Evolutionary conservation across 495 filamentous ascomycete genomes (phyloP).

Genomic region (Trichocladium antarcticum): DNA sequence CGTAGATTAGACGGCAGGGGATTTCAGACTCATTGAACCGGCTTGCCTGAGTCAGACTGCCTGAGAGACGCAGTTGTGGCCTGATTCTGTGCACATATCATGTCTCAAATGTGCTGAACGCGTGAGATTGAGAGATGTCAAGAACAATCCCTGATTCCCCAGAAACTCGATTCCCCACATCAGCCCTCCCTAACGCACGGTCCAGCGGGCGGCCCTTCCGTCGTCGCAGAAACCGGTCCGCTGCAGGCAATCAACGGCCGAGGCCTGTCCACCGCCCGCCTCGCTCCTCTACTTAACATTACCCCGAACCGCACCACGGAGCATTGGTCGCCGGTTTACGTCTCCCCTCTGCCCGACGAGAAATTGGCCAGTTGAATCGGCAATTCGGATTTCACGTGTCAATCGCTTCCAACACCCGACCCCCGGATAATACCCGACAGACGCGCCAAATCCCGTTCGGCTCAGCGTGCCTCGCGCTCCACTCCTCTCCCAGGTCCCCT

Average conservation of each 20-base stretch:
- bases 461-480: not conserved
- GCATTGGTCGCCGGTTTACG: not conserved
- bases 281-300: conserved; percentile 36
- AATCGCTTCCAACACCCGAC: not conserved
- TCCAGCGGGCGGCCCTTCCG: too few relatives aligned
- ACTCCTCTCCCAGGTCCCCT: not conserved
- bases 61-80: too few relatives aligned
- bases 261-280: conserved; percentile 10
- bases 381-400: not conserved
- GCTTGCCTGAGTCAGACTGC: too few relatives aligned
- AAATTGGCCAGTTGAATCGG: not conserved
- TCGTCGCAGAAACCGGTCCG: too few relatives aligned
- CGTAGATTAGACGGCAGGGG: too few relatives aligned
- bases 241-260: conserved; percentile 11
- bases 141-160: not conserved
- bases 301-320: conserved; percentile 27
- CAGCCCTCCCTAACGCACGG: too few relatives aligned
- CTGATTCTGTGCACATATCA: too few relatives aligned
- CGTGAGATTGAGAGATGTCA: not conserved
- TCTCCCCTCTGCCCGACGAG: not conserved
- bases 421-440: not conserved
- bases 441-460: not conserved
- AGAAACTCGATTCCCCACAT: not conserved
- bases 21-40: too few relatives aligned
- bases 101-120: too few relatives aligned